phyloP scores from a whole-genome alignment of 495 filamentous ascomycete species.

The Penicillium cosmopolitanum region DNA sequence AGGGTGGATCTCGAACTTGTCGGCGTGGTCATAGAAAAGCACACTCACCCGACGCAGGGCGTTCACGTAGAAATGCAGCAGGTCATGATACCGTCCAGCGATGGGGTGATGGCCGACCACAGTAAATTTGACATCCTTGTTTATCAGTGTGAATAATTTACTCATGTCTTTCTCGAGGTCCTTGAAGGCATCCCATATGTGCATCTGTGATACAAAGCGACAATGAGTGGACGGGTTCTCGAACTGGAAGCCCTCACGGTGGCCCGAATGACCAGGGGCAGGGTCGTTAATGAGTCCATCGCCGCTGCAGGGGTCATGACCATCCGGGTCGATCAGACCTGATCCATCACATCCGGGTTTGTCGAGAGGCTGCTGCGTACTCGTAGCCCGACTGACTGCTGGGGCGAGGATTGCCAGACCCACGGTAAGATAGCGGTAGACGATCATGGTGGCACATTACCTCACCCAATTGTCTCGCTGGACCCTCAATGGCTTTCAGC shows the following conservation, averaged over 20 bases:
- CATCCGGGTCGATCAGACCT: slow-evolving; percentile 27
- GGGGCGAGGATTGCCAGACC: slow-evolving; percentile 19
- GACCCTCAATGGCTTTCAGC: not conserved
- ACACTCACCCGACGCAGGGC: slow-evolving; percentile 38
- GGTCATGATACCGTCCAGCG: slow-evolving; percentile 38
- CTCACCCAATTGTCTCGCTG: slow-evolving; percentile 1
- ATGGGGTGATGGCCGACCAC: slow-evolving; percentile 43
- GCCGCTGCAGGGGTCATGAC: slow-evolving; percentile 30
- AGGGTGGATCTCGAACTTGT: slow-evolving; percentile 41
- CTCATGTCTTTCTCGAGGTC: slow-evolving; percentile 42
- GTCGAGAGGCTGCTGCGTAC: slow-evolving; percentile 13
- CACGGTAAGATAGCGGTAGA: slow-evolving; percentile 16
- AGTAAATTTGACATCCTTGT: slow-evolving; percentile 40
- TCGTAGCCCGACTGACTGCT: slow-evolving; percentile 5
- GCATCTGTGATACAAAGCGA: slow-evolving; percentile 37
- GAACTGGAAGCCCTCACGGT: slow-evolving; percentile 39
- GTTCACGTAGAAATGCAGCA: slow-evolving; percentile 45
- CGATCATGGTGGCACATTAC: slow-evolving; percentile 20
- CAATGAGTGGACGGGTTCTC: slow-evolving; percentile 42
- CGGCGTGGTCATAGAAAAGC: slow-evolving; percentile 34
- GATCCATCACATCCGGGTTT: slow-evolving; percentile 25
- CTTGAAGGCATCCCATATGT: slow-evolving; percentile 45
- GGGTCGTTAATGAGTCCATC: slow-evolving; percentile 25
- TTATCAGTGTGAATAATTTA: slow-evolving; percentile 38
- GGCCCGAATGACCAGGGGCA: slow-evolving; percentile 13